Conservation (phyloP, 2,329 filamentous ascomycete species). For the Allantophomopsis lycopodina region DNA sequence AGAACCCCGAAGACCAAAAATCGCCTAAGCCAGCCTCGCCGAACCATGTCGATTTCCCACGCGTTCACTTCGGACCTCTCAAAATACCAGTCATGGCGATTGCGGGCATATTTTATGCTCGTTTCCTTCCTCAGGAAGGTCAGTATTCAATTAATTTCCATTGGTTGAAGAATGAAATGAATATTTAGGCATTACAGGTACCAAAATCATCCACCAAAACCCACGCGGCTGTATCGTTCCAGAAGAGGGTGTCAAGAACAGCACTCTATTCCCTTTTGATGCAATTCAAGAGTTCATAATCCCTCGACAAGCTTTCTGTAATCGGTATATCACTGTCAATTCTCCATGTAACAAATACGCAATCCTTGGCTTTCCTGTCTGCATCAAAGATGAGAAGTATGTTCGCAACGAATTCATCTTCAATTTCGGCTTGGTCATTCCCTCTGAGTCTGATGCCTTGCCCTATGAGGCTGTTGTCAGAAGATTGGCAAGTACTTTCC, state of each 20-base stretch:
- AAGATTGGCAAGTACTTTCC: conserved; percentile 74
- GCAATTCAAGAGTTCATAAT: conserved; percentile 88
- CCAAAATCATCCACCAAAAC: conserved; percentile 48
- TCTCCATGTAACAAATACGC: conserved; percentile 57
- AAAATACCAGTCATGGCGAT: too few species aligned
- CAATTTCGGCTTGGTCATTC: conserved; percentile 83
- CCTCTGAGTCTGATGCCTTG: conserved; percentile 54
- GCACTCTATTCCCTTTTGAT: conserved; percentile 70
- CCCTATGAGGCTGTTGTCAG: conserved; percentile 76
- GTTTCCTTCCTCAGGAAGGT: too few species aligned
- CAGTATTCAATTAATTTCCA: too few species aligned
- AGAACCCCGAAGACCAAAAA: too few species aligned
- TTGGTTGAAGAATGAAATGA: too few species aligned
- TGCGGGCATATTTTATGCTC: too few species aligned
- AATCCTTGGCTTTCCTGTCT: conserved; percentile 80
- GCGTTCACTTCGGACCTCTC: too few species aligned
- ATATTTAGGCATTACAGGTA: conserved; percentile 25
- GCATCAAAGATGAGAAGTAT: conserved; percentile 71
- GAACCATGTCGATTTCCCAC: too few species aligned
- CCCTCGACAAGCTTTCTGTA: conserved; percentile 88
- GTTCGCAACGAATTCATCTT: conserved; percentile 95
- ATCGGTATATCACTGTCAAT: conserved; percentile 72
- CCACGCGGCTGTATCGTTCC: conserved; percentile 47
- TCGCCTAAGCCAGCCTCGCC: too few species aligned
- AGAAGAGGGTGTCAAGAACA: conserved; percentile 29